Conservation (phyloP, 495 filamentous ascomycete species). For the Penicillium antarcticum region DNA sequence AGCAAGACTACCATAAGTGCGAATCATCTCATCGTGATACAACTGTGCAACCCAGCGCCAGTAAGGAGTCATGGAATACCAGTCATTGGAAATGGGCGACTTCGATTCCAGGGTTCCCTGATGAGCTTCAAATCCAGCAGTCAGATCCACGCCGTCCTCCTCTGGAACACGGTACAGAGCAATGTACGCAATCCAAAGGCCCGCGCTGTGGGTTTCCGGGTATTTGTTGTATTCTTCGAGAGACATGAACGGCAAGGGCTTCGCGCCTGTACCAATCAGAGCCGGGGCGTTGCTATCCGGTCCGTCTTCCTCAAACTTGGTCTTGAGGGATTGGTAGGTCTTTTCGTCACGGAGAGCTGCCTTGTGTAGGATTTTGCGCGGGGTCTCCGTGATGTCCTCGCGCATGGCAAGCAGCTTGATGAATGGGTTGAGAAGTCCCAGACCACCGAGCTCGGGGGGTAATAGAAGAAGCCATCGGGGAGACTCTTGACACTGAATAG, state of each 20-base stretch:
- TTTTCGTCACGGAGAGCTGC: slow-evolving; percentile 42
- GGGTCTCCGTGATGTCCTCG: slow-evolving; percentile 47
- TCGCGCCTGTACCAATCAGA: slow-evolving; percentile 13
- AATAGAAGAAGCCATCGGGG: slow-evolving; percentile 67
- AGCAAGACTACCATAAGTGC: slow-evolving; percentile 58
- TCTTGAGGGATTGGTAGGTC: slow-evolving; percentile 45
- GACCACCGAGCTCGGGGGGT: slow-evolving; percentile 58
- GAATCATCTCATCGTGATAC: slow-evolving; percentile 57
- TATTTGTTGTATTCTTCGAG: slow-evolving; percentile 52
- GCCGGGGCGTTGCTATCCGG: background rate
- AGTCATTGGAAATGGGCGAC: slow-evolving; percentile 25
- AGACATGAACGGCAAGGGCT: slow-evolving; percentile 43
- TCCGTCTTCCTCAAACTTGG: slow-evolving; percentile 37
- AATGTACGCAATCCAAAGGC: slow-evolving; percentile 31
- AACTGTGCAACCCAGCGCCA: slow-evolving; percentile 61
- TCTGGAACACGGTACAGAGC: slow-evolving; percentile 37
- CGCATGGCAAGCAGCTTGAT: slow-evolving; percentile 51
- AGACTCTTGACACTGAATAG: slow-evolving; percentile 54
- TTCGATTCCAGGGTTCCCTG: slow-evolving; percentile 22
- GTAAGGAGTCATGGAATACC: slow-evolving; percentile 51
- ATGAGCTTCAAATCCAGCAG: slow-evolving; percentile 20
- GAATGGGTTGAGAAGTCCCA: slow-evolving; percentile 57
- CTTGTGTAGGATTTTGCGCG: slow-evolving; percentile 39
- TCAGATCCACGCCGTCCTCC: slow-evolving; percentile 31
- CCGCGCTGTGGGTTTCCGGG: slow-evolving; percentile 43